phyloP scores from a whole-genome alignment of 1,284 basidiomycete genomes.

The Ceratobasidium sp. region DNA sequence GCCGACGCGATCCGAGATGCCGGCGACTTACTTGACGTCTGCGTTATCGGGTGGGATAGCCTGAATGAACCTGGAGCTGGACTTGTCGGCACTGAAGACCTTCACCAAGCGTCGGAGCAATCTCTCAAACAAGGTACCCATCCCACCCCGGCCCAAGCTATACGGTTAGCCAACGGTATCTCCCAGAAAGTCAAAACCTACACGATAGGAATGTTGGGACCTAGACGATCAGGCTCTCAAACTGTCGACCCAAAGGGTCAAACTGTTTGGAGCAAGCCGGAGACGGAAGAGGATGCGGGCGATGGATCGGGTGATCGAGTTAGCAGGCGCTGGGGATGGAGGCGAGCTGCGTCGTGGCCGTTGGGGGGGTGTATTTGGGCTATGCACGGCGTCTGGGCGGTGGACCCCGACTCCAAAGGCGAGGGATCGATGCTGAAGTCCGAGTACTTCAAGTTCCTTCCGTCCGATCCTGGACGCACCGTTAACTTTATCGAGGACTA shows the following conservation, averaged over 20 bases:
- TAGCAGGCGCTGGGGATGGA: constrained; percentile 74
- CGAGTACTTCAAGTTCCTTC: constrained; percentile 78
- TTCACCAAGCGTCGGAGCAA: constrained; percentile 75
- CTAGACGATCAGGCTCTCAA: constrained; percentile 57
- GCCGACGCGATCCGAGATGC: constrained; percentile 82
- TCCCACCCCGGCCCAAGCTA: constrained; percentile 87
- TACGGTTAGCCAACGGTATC: constrained; percentile 90
- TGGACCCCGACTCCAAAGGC: too few relatives aligned
- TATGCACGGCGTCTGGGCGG: constrained; percentile 91
- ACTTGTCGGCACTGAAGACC: constrained; percentile 80
- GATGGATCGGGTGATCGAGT: constrained; percentile 48
- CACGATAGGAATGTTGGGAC: constrained; percentile 86
- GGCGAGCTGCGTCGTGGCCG: constrained; percentile 80
- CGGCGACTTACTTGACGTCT: constrained; percentile 85
- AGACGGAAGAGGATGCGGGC: too few relatives aligned
- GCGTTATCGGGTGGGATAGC: constrained; percentile 96
- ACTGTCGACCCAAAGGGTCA: too few relatives aligned
- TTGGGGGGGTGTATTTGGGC: constrained; percentile 94
- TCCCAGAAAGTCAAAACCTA: constrained; percentile 89
- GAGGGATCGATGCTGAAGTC: constrained; percentile 69
- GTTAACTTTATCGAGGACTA: too few relatives aligned
- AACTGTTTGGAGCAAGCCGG: too few relatives aligned
- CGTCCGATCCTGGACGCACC: constrained; percentile 59
- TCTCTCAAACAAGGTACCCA: constrained; percentile 87
- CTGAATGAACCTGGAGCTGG: constrained; percentile 96